A percentile compares a stretch with the other conserved stretches of the same genome.
phyloP scores from a whole-genome alignment of 305 asterid genomes.

The Fraxinus greggii region DNA sequence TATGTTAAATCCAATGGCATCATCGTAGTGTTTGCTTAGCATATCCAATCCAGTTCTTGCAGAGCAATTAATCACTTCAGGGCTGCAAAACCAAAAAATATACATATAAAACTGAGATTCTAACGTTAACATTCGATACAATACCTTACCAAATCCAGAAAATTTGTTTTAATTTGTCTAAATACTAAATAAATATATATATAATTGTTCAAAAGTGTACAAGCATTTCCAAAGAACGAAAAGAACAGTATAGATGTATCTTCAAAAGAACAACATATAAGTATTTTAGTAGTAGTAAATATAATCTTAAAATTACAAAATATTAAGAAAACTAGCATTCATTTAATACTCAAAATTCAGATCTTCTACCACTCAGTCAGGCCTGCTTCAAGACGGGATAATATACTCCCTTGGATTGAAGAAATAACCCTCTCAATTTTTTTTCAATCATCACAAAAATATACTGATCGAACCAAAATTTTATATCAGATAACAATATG shows the following conservation, averaged over 20 bases:
- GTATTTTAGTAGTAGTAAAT: slow-evolving; percentile 6
- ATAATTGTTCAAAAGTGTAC: neutral
- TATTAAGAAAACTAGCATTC: neutral
- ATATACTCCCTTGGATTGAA: neutral
- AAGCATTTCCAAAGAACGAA: neutral
- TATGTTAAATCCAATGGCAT: slow-evolving; percentile 78
- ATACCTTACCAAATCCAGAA: neutral
- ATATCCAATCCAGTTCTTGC: slow-evolving; percentile 92
- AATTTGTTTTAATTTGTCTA: neutral
- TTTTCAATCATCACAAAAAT: neutral
- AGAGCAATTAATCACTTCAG: slow-evolving; percentile 78
- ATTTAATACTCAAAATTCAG: neutral
- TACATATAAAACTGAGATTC: slow-evolving; percentile 4
- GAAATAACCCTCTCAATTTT: neutral
- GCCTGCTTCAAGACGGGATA: neutral
- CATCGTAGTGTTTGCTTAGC: slow-evolving; percentile 79
- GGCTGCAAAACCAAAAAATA: slow-evolving; percentile 45
- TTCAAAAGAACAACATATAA: slow-evolving; percentile 4
- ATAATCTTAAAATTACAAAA: neutral
- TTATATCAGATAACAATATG: neutral
- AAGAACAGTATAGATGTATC: neutral
- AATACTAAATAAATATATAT: neutral
- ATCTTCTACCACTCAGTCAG: neutral
- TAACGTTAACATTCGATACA: neutral
- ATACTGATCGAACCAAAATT: neutral